Percentiles rank a stretch among this genome's conserved stretches.
These are phyloP conservation scores for Bruguiera hainesii DNA, from an alignment of 441 rosid genomes.

Conservation along the genomic window DNA sequence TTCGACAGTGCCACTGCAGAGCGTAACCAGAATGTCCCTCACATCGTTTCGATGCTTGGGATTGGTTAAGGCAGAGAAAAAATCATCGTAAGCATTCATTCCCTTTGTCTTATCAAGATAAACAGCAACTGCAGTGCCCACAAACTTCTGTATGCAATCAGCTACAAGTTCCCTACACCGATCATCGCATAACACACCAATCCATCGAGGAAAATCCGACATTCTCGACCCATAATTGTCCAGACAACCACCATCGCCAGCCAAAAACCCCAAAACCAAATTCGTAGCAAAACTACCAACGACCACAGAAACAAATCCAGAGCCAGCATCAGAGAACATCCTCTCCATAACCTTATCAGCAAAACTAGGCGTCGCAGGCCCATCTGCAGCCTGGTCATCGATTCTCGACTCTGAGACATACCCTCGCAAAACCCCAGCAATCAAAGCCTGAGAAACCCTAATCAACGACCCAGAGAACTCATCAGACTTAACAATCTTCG, in stretches of 20 bases:
- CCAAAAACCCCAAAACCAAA: conserved; percentile 70
- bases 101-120: conserved; percentile 83
- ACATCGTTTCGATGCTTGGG: conserved; percentile 64
- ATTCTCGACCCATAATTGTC: conserved; percentile 22
- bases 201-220: conserved; percentile 49
- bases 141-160: conserved; percentile 78
- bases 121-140: conserved; percentile 66
- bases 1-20: conserved; percentile 71
- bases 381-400: conserved; percentile 19
- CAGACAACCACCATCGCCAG: conserved; percentile 22
- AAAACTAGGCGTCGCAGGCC: conserved; percentile 27
- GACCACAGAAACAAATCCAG: conserved; percentile 75
- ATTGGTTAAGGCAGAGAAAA: conserved; percentile 78
- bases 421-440: conserved; percentile 61
- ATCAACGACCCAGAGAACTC: conserved; percentile 58
- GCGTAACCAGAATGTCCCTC: conserved; percentile 64
- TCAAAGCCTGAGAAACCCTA: conserved; percentile 57
- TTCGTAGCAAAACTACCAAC: conserved; percentile 90
- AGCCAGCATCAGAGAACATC: conserved; percentile 60
- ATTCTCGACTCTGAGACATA: conserved; percentile 27
- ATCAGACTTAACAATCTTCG: conserved; percentile 55
- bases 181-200: conserved; percentile 44
- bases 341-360: conserved; percentile 61
- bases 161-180: conserved; percentile 63
- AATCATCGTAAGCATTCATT: conserved; percentile 70